Evolutionary conservation across 495 filamentous ascomycete genomes (phyloP).

Genomic region (Margaritispora aquatica): DNA sequence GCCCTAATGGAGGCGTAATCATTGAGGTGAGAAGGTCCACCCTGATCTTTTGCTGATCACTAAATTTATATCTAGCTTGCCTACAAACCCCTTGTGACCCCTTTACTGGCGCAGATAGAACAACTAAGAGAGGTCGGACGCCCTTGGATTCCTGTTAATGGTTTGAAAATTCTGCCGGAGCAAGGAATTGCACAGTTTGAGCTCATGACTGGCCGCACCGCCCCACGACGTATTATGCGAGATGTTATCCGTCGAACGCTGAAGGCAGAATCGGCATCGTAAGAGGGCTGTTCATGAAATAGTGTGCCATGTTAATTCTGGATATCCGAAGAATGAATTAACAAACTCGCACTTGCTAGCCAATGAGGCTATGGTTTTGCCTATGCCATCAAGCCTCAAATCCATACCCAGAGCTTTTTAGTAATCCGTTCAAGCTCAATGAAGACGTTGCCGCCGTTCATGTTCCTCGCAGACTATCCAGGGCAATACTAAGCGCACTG

Average conservation of each 20-base stretch:
- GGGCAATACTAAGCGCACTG: too few relatives aligned
- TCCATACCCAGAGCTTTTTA: too few relatives aligned
- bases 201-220: conserved; percentile 68
- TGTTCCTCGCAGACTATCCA: too few relatives aligned
- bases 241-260: conserved; percentile 30
- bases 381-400: too few relatives aligned
- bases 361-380: too few relatives aligned
- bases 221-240: conserved; percentile 65
- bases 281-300: too few relatives aligned
- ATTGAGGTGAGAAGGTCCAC: conserved; percentile 46
- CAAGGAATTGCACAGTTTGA: conserved; percentile 78
- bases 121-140: conserved; percentile 42
- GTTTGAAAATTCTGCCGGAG: conserved; percentile 68
- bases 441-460: too few relatives aligned
- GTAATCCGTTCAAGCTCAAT: too few relatives aligned
- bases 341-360: too few relatives aligned
- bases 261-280: background rate
- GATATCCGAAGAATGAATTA: too few relatives aligned
- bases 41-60: background rate
- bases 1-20: conserved; percentile 69
- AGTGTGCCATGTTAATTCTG: too few relatives aligned
- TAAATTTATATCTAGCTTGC: conserved; percentile 46
- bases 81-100: conserved; percentile 65
- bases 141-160: conserved; percentile 68
- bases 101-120: conserved; percentile 55